A percentile compares a stretch with the other conserved stretches of the same genome.
Evolutionary conservation across 352 stramenopile species (phyloP).

Genomic region (Globisporangium splendens): DNA sequence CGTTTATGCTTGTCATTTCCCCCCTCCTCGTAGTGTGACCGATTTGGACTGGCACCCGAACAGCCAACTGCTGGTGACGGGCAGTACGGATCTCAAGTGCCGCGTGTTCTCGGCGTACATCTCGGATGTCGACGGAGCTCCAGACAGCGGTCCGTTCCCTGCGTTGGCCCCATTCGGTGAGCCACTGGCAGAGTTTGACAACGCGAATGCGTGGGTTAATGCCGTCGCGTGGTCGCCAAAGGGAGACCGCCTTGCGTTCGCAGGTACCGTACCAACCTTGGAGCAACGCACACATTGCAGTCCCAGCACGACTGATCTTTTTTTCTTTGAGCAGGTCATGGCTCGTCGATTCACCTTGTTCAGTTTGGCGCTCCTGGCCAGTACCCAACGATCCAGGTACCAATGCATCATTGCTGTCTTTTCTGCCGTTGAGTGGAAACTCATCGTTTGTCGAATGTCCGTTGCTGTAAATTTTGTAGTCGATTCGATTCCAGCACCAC

Average conservation of each 20-base stretch:
- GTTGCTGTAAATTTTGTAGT: constrained; percentile 31
- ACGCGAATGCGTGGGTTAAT: constrained; percentile 90
- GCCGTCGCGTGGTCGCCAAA: constrained; percentile 90
- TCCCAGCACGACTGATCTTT: background rate
- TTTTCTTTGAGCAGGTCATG: constrained; percentile 48
- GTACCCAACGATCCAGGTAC: constrained; percentile 71
- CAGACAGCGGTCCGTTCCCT: constrained; percentile 69
- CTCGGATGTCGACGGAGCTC: constrained; percentile 70
- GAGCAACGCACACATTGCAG: background rate
- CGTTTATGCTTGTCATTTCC: background rate
- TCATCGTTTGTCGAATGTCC: too few species aligned
- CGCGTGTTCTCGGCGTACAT: constrained; percentile 91
- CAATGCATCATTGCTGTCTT: background rate
- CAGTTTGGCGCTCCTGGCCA: constrained; percentile 71
- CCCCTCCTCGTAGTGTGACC: constrained; percentile 47
- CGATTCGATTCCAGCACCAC: constrained; percentile 83
- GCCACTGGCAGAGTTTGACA: constrained; percentile 81
- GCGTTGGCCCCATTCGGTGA: constrained; percentile 79
- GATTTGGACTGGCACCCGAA: constrained; percentile 93
- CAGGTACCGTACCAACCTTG: constrained; percentile 22
- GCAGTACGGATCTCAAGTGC: constrained; percentile 92
- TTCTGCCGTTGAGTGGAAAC: background rate
- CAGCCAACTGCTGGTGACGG: constrained; percentile 89
- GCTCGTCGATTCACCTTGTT: constrained; percentile 90
- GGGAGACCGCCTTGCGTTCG: constrained; percentile 87